These are phyloP conservation scores for Lipomyces sp. DNA, from an alignment of 805 yeast species.

Conservation along the genomic window DNA sequence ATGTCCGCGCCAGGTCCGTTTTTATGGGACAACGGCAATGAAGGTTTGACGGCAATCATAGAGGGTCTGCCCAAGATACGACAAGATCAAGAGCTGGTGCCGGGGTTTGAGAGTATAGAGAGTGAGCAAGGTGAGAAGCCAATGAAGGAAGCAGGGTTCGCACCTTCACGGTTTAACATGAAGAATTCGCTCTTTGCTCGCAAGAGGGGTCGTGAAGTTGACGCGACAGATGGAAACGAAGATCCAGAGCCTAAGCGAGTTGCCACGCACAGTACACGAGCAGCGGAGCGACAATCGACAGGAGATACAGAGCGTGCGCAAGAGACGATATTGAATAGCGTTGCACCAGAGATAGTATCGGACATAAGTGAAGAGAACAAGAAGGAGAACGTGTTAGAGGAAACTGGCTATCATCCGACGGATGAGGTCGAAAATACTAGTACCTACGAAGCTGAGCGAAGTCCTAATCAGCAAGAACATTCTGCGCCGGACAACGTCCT, in stretches of 20 bases:
- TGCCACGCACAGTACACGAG: neutral
- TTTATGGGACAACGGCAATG: slow-evolving; percentile 21
- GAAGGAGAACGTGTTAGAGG: neutral
- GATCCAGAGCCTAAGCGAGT: neutral
- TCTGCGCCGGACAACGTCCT: neutral
- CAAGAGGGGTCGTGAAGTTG: slow-evolving; percentile 16
- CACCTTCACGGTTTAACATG: slow-evolving; percentile 27
- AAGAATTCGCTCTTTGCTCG: slow-evolving; percentile 21
- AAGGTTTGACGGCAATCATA: slow-evolving; percentile 21
- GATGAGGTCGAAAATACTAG: neutral
- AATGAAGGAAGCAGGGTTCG: neutral
- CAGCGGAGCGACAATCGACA: neutral
- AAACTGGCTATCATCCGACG: neutral
- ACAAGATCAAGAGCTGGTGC: neutral
- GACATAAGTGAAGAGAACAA: neutral
- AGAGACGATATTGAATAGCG: neutral
- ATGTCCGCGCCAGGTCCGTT: slow-evolving; percentile 20
- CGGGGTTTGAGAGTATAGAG: neutral
- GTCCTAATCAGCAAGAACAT: neutral
- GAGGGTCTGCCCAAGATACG: slow-evolving; percentile 27
- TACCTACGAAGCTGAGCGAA: neutral
- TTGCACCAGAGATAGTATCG: neutral
- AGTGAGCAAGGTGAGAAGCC: slow-evolving; percentile 9
- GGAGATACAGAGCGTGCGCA: neutral
- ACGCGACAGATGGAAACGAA: neutral